phyloP scores from a whole-genome alignment of 73 alveolate genomes.

The Durusdinium trenchii region DNA sequence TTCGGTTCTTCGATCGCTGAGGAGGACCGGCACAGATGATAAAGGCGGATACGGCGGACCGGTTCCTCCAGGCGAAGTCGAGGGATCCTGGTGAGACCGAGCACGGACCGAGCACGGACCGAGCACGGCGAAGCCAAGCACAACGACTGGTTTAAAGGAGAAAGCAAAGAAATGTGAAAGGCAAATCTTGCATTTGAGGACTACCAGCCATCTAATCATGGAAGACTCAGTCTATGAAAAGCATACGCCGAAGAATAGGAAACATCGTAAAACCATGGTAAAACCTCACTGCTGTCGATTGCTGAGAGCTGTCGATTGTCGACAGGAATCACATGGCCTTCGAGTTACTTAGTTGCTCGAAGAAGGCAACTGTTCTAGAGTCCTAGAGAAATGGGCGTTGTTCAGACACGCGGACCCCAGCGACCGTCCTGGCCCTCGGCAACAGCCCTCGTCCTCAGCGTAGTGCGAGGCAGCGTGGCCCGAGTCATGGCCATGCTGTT shows the following conservation, averaged over 20 bases:
- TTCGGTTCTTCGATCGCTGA: no score
- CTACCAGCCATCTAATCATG: neutral
- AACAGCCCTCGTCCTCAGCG: neutral
- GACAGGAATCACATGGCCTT: neutral
- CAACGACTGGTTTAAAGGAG: neutral
- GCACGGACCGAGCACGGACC: no score
- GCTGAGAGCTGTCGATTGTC: neutral
- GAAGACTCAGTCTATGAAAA: neutral
- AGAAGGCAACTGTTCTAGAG: neutral
- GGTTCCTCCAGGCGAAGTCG: slow-evolving; percentile 46
- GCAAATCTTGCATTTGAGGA: neutral
- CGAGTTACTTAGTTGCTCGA: neutral
- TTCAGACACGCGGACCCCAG: no score
- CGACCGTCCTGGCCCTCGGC: slow-evolving; percentile 64
- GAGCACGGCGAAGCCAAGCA: neutral
- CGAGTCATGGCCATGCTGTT: neutral
- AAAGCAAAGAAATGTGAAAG: neutral
- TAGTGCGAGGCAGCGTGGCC: neutral
- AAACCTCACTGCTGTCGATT: no score
- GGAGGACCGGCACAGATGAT: no score
- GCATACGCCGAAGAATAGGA: neutral
- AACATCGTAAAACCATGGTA: no score
- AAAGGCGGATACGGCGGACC: slow-evolving; percentile 51
- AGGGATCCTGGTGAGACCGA: neutral
- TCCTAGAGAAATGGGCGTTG: no score